A percentile compares a stretch with the other conserved stretches of the same genome.
These are phyloP conservation scores for Backusella liffmaniae DNA, from an alignment of 192 early-diverging fungal species.

Conservation along the genomic window DNA sequence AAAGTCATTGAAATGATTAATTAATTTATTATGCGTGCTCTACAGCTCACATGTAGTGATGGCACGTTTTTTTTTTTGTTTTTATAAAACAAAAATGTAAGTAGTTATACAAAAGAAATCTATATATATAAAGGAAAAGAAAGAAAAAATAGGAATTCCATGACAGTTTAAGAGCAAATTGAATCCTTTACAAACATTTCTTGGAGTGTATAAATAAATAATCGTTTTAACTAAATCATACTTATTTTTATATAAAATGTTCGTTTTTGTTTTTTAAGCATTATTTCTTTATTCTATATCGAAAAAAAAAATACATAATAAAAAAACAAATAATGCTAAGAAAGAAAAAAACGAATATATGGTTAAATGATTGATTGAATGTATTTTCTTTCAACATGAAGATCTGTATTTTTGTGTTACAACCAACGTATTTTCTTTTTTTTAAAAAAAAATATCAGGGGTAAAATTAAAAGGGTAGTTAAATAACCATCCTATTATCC, in stretches of 20 bases:
- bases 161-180: background rate
- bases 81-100: background rate
- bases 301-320: background rate
- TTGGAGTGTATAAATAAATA: background rate
- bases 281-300: background rate
- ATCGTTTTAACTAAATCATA: background rate
- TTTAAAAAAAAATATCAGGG: background rate
- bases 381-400: background rate
- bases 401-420: conserved; percentile 5
- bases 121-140: background rate
- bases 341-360: background rate
- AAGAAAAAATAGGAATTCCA: background rate
- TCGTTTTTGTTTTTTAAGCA: background rate
- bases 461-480: background rate
- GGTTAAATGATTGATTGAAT: background rate
- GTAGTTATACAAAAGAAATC: background rate
- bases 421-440: background rate
- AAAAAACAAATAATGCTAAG: background rate
- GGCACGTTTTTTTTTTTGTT: background rate
- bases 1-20: background rate
- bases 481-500: background rate
- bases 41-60: background rate
- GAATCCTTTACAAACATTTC: background rate
- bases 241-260: background rate
- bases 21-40: background rate